Percentiles rank a stretch among this genome's conserved stretches.
Conservation (phyloP, 306 rosid species). For the Oemleria cerasiformis region DNA sequence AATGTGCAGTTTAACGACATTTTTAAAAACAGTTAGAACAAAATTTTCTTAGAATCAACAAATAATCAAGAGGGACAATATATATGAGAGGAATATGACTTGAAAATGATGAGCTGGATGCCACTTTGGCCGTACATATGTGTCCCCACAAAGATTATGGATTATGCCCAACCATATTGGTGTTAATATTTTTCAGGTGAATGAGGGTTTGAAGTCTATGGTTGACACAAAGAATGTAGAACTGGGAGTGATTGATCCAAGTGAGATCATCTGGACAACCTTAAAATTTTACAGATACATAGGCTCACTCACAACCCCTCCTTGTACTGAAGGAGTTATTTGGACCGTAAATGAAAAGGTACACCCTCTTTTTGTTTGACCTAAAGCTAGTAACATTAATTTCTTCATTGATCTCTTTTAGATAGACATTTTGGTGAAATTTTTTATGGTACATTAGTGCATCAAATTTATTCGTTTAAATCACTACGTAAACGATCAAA, state of each 20-base stretch:
- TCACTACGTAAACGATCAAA: not conserved
- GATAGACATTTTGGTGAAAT: not conserved
- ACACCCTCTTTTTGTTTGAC: not conserved
- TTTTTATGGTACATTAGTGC: too few species aligned
- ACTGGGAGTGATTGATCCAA: constrained; percentile 53
- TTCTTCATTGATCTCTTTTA: not conserved
- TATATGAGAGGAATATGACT: too few species aligned
- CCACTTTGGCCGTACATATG: too few species aligned
- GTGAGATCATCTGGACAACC: constrained; percentile 23
- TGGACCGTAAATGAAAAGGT: constrained; percentile 40
- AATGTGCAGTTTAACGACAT: too few species aligned
- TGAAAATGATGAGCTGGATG: too few species aligned
- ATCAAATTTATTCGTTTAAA: too few species aligned
- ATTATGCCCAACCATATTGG: too few species aligned
- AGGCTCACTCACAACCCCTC: constrained; percentile 47
- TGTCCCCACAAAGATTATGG: too few species aligned
- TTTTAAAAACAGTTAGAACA: too few species aligned
- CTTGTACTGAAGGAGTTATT: constrained; percentile 41
- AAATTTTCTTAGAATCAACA: too few species aligned
- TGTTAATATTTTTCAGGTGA: constrained; percentile 33
- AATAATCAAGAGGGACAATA: too few species aligned
- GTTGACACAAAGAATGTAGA: constrained; percentile 20
- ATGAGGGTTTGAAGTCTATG: constrained; percentile 28
- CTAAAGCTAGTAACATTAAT: not conserved
- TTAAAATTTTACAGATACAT: constrained; percentile 26